These are phyloP conservation scores for Corymbia maculata DNA, from an alignment of 345 rosid genomes.

Conservation along the genomic window DNA sequence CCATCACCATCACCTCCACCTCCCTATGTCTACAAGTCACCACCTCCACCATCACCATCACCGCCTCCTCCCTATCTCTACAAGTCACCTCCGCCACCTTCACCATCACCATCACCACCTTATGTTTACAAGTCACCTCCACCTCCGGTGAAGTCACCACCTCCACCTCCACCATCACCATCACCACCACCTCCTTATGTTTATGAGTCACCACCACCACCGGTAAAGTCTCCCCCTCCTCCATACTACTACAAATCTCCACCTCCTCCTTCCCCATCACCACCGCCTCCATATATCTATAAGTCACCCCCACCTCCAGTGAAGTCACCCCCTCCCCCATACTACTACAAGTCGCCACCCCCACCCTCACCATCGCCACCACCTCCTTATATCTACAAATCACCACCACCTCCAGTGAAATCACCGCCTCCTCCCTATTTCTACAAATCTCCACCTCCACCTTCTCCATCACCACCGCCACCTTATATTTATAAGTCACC, in stretches of 20 bases:
- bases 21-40: slow-evolving; percentile 6
- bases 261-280: neutral
- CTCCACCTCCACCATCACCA: no score
- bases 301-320: neutral
- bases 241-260: neutral
- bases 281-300: neutral
- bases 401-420: neutral
- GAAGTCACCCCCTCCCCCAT: neutral
- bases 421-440: neutral
- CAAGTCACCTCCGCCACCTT: neutral
- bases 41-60: neutral
- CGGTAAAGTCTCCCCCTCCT: no score
- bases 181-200: no score
- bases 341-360: neutral
- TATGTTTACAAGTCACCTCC: no score
- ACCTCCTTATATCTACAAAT: neutral
- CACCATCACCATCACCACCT: neutral
- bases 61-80: neutral
- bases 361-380: neutral
- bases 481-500: neutral
- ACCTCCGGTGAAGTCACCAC: no score
- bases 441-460: neutral
- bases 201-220: no score
- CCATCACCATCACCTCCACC: neutral
- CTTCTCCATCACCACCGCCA: neutral